Conservation (phyloP, 352 stramenopile genomes). For the Pythium myriotylum region DNA sequence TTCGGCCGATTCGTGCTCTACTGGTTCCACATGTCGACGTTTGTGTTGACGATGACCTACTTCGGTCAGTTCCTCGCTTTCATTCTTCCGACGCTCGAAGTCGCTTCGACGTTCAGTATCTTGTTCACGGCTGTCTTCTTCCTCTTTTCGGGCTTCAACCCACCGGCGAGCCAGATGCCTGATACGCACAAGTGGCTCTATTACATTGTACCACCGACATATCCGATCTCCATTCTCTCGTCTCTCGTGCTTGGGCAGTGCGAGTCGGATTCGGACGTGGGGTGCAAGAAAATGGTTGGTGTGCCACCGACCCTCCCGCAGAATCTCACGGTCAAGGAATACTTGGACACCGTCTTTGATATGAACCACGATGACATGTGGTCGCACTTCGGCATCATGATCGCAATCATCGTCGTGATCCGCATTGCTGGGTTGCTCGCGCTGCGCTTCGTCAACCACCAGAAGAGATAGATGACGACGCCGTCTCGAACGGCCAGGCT, state of each 20-base stretch:
- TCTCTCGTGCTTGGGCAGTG: constrained; percentile 28
- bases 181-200: constrained; percentile 57
- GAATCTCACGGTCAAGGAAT: constrained; percentile 25
- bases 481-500: too few species aligned
- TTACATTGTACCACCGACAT: constrained; percentile 36
- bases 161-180: constrained; percentile 49
- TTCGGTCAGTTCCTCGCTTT: constrained; percentile 29
- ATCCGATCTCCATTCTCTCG: constrained; percentile 20
- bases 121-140: constrained; percentile 64
- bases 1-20: constrained; percentile 23
- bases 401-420: constrained; percentile 1
- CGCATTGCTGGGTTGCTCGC: neutral
- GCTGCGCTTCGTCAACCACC: too few species aligned
- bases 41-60: constrained; percentile 32
- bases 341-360: constrained; percentile 34
- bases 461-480: too few species aligned
- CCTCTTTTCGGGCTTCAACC: constrained; percentile 79
- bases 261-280: constrained; percentile 11
- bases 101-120: constrained; percentile 27
- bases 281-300: constrained; percentile 3
- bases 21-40: constrained; percentile 24
- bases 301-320: constrained; percentile 18
- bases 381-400: neutral
- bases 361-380: constrained; percentile 36
- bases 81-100: constrained; percentile 30